Conservation (phyloP, 2,329 filamentous ascomycete genomes). For the Exophiala spinifera region DNA sequence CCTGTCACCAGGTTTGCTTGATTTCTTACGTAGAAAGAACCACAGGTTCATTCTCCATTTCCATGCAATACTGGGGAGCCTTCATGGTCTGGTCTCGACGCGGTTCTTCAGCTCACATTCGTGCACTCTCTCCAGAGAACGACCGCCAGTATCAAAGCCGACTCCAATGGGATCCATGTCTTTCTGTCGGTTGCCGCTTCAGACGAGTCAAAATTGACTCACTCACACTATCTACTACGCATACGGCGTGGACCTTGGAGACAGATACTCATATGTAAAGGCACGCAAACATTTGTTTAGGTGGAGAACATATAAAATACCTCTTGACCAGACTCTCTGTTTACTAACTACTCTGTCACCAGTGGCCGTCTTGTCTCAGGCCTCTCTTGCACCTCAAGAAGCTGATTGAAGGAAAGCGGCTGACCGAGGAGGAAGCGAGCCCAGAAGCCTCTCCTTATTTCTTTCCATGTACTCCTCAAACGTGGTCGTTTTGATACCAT, state of each 20-base stretch:
- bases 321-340: too few relatives aligned
- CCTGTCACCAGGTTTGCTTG: too few relatives aligned
- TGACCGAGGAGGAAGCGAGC: slow-evolving; percentile 8
- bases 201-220: slow-evolving; percentile 37
- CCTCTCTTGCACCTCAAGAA: too few relatives aligned
- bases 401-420: not conserved
- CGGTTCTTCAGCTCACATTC: not conserved
- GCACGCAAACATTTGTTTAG: too few relatives aligned
- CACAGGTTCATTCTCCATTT: too few relatives aligned
- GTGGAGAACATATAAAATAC: too few relatives aligned
- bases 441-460: slow-evolving; percentile 34
- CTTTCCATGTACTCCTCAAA: slow-evolving; percentile 46
- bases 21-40: too few relatives aligned
- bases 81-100: not conserved
- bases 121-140: not conserved
- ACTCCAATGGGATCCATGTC: slow-evolving; percentile 5
- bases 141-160: slow-evolving; percentile 2
- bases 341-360: too few relatives aligned
- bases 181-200: not conserved
- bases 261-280: too few relatives aligned
- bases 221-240: too few relatives aligned
- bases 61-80: not conserved
- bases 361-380: too few relatives aligned
- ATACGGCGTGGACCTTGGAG: too few relatives aligned
- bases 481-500: slow-evolving; percentile 42